Percentiles rank a stretch among this genome's conserved stretches.
Evolutionary conservation across 345 rosid species (phyloP).

Genomic region (Eucalyptus pumila): DNA sequence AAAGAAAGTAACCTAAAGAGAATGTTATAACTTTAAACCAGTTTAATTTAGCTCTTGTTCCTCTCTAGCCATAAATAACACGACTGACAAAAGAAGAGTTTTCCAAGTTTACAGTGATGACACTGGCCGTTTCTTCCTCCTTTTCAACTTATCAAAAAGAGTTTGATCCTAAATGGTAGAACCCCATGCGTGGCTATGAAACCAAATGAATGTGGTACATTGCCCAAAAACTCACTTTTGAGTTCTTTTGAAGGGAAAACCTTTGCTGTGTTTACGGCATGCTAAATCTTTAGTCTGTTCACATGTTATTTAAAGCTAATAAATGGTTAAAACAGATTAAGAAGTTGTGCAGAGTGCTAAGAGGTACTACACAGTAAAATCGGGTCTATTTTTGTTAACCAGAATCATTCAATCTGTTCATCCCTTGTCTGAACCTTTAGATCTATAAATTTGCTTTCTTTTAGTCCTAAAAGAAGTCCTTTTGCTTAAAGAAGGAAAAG

Average conservation of each 20-base stretch:
- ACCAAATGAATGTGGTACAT: background rate
- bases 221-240: background rate
- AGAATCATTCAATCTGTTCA: background rate
- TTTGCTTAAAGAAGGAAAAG: background rate
- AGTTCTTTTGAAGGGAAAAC: background rate
- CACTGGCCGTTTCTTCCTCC: background rate
- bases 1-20: background rate
- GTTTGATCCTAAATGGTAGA: background rate
- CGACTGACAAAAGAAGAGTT: background rate
- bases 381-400: background rate
- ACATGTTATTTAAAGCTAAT: background rate
- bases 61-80: background rate
- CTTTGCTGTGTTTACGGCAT: background rate
- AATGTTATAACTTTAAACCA: background rate
- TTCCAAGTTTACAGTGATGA: background rate
- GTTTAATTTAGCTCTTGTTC: background rate
- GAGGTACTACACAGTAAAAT: background rate
- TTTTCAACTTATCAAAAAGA: background rate
- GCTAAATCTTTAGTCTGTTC: background rate
- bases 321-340: background rate
- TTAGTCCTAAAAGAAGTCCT: background rate
- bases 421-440: background rate
- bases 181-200: background rate
- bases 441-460: background rate
- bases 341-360: background rate